phyloP scores from a whole-genome alignment of 805 yeast genomes.

The Lachancea sp. region DNA sequence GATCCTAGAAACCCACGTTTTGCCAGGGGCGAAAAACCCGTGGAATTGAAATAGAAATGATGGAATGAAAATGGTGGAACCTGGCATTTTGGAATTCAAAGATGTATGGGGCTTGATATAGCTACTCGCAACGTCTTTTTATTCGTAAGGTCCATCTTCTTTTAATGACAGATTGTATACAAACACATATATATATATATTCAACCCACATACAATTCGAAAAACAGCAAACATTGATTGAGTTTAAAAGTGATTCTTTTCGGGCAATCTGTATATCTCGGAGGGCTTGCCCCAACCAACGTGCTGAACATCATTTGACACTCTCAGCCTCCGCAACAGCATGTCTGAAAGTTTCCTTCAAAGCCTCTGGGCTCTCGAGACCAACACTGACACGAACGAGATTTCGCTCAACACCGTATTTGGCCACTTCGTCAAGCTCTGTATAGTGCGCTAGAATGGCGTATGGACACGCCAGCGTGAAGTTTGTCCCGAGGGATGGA shows the following conservation, averaged over 20 bases:
- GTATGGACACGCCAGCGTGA: conserved; percentile 79
- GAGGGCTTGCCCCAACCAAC: too few relatives aligned
- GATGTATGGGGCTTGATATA: background rate
- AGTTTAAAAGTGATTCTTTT: too few relatives aligned
- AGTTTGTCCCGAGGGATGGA: conserved; percentile 86
- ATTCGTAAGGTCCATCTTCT: background rate
- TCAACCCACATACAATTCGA: background rate
- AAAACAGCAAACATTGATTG: background rate
- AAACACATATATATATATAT: conserved; percentile 3
- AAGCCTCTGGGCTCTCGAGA: conserved; percentile 60
- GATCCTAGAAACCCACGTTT: conserved; percentile 97
- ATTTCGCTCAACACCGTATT: conserved; percentile 77
- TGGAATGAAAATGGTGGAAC: background rate
- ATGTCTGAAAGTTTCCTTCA: conserved; percentile 42
- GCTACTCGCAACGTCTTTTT: background rate
- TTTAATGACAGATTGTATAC: conserved; percentile 8
- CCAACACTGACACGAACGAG: conserved; percentile 82
- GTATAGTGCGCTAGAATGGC: conserved; percentile 78
- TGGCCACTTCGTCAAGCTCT: conserved; percentile 71
- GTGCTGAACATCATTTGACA: background rate
- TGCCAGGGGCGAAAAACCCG: conserved; percentile 47
- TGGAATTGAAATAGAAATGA: conserved; percentile 29
- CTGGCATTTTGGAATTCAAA: too few relatives aligned
- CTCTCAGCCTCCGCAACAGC: conserved; percentile 41
- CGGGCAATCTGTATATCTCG: too few relatives aligned